Conservation (phyloP, 2,329 filamentous ascomycete species). For the Nothopassalora personata region DNA sequence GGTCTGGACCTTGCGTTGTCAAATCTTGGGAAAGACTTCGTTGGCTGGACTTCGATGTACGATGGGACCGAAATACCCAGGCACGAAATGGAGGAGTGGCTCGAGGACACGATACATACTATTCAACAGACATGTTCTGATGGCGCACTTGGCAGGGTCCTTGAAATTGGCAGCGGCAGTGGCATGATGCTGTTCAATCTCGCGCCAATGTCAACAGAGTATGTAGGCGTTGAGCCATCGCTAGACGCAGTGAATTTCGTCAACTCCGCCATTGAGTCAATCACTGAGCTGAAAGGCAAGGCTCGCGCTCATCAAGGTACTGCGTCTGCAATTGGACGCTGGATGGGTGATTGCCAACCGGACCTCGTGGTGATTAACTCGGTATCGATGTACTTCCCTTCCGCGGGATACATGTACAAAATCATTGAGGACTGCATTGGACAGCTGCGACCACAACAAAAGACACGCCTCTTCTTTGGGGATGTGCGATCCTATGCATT, state of each 20-base stretch:
- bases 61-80: not conserved
- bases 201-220: not conserved
- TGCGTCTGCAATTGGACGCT: not conserved
- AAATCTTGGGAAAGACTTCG: not conserved
- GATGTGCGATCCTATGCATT: too few relatives aligned
- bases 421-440: not conserved
- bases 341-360: not conserved
- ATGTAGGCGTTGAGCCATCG: not conserved
- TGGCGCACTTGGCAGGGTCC: not conserved
- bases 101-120: slow-evolving; percentile 4
- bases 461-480: too few relatives aligned
- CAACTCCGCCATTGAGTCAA: not conserved
- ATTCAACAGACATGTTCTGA: not conserved
- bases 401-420: not conserved
- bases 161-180: not conserved
- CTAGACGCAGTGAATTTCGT: not conserved
- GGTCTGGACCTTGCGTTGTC: not conserved
- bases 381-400: not conserved
- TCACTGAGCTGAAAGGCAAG: not conserved
- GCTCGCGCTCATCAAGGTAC: not conserved
- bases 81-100: not conserved
- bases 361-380: not conserved
- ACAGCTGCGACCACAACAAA: not conserved
- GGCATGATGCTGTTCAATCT: slow-evolving; percentile 1
- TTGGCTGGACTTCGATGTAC: slow-evolving; percentile 1